Evolutionary conservation across 2,329 filamentous ascomycete genomes (phyloP).

Genomic region (Pyrenochaeta sp.): DNA sequence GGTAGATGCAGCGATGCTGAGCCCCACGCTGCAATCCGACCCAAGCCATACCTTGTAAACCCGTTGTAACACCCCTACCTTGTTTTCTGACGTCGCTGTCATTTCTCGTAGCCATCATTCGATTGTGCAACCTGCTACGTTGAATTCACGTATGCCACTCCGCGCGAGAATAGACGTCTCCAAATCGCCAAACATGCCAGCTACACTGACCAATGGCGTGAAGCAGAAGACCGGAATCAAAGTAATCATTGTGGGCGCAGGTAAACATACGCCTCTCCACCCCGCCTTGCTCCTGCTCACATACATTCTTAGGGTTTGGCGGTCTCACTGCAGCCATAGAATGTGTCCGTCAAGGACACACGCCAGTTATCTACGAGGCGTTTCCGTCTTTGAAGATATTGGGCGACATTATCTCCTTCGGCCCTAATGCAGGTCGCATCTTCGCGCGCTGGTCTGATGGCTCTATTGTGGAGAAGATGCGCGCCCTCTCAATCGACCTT

Average conservation of each 20-base stretch:
- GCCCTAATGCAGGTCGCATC: conserved; percentile 68
- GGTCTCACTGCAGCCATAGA: conserved; percentile 71
- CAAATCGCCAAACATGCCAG: conserved; percentile 32
- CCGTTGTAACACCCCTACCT: conserved; percentile 10
- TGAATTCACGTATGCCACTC: conserved; percentile 23
- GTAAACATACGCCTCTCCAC: conserved; percentile 34
- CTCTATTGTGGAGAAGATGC: conserved; percentile 57
- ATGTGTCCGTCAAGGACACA: conserved; percentile 68
- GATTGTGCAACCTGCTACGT: neutral
- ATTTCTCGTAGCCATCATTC: neutral
- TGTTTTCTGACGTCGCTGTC: conserved; percentile 1
- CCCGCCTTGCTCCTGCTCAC: conserved; percentile 7
- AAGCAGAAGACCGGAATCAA: conserved; percentile 59
- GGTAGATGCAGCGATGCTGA: conserved; percentile 9
- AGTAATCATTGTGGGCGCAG: conserved; percentile 59
- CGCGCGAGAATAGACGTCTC: conserved; percentile 26
- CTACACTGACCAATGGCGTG: conserved; percentile 15
- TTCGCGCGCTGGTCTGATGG: conserved; percentile 67
- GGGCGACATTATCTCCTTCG: conserved; percentile 70
- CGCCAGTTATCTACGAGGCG: conserved; percentile 66
- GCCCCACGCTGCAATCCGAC: conserved; percentile 20
- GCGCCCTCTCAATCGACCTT: conserved; percentile 62
- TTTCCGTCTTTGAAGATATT: conserved; percentile 66
- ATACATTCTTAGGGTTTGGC: conserved; percentile 60
- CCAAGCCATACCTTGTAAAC: conserved; percentile 6